Evolutionary conservation across 2,329 filamentous ascomycete genomes (phyloP).

Genomic region (Fusarium annulatum): DNA sequence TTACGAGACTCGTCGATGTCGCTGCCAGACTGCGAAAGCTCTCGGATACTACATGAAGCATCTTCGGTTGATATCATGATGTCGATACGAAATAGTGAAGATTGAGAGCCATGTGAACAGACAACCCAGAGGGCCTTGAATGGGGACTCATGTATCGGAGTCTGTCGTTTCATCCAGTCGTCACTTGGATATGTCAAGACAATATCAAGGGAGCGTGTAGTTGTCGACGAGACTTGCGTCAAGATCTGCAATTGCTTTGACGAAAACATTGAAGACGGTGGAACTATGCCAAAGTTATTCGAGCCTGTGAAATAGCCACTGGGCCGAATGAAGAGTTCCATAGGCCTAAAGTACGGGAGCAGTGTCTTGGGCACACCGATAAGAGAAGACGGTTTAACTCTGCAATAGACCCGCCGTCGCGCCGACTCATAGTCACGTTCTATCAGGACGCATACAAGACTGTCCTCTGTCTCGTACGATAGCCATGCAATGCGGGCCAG

Average conservation of each 20-base stretch:
- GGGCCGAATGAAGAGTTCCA: slow-evolving; percentile 1
- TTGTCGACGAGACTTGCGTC: background rate
- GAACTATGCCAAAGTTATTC: background rate
- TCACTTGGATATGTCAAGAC: slow-evolving; percentile 2
- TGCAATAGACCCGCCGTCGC: background rate
- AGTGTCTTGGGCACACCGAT: background rate
- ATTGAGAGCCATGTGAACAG: background rate
- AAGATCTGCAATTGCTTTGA: background rate
- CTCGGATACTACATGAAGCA: slow-evolving; percentile 6
- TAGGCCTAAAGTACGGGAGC: background rate
- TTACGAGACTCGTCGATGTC: slow-evolving; percentile 1
- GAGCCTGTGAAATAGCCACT: background rate
- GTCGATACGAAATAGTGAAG: slow-evolving; percentile 4
- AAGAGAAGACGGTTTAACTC: background rate
- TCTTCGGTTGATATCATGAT: slow-evolving; percentile 5
- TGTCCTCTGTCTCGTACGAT: slow-evolving; percentile 5
- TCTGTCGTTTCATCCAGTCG: slow-evolving; percentile 1
- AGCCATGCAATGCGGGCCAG: slow-evolving; percentile 1
- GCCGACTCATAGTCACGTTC: background rate
- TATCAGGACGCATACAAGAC: slow-evolving; percentile 10
- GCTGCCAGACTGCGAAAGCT: background rate
- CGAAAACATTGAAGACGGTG: background rate
- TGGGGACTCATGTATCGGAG: background rate
- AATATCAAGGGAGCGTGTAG: background rate
- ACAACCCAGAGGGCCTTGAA: slow-evolving; percentile 8